A percentile compares a stretch with the other conserved stretches of the same genome.
These are phyloP conservation scores for Dictyostelium purpureum DNA, from an alignment of 78 protist genomes.

Conservation along the genomic window DNA sequence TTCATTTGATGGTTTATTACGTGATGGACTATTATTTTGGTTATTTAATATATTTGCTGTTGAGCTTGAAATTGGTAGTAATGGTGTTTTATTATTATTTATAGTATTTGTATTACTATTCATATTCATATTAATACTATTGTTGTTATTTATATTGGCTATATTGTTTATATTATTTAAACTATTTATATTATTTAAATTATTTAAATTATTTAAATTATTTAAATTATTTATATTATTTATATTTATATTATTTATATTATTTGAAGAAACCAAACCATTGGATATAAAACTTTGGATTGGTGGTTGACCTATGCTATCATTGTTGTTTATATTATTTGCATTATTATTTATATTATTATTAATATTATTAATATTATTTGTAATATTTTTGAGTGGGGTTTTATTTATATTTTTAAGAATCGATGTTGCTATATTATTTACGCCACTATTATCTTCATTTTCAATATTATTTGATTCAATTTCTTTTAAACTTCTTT, in stretches of 20 bases:
- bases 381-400: not conserved
- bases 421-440: too few species aligned
- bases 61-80: not conserved
- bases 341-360: conserved; percentile 3
- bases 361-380: not conserved
- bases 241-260: too few species aligned
- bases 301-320: not conserved
- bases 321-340: not conserved
- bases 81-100: conserved; percentile 14
- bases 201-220: too few species aligned
- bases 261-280: too few species aligned
- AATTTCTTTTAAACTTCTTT: not conserved
- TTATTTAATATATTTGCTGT: not conserved
- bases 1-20: not conserved
- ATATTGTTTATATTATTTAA: too few species aligned
- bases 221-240: too few species aligned
- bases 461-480: not conserved
- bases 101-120: conserved; percentile 7
- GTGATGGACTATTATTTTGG: not conserved
- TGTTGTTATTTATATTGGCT: too few species aligned
- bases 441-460: too few species aligned
- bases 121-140: not conserved
- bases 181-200: too few species aligned
- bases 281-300: not conserved
- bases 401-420: not conserved